Evolutionary conservation across 805 yeast species (phyloP), one percentile per base, ranked within the genome.

Genomic region (Saturnispora bothae): DNA sequence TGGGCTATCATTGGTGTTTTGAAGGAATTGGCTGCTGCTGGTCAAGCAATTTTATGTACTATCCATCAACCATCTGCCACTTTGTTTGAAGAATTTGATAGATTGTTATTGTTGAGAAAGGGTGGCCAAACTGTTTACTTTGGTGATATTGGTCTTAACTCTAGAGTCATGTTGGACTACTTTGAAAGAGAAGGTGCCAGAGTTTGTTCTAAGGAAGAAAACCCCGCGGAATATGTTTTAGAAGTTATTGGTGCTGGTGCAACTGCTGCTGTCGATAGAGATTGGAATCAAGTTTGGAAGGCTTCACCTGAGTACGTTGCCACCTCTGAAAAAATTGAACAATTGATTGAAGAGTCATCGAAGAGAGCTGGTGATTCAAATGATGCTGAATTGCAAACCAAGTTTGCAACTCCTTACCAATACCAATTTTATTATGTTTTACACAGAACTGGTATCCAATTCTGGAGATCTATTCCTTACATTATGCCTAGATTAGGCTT

Each of bases 201-300:
- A 39, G 65, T 68, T 38, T 82, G 92, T 64, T 67, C 63, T 28
- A 57, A 57, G 10, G 58, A 63, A 27, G 86, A 76, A 41, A 80
- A 80, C 46, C 85, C 86, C 26, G 88, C 86, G 28, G 88, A 79
- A 58, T 80, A 78, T 63, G 74, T 80, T 57, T 61, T 80, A 48
- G 76, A 77, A 44, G 76, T 73, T 43, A 78, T 82, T 56, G 94
- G 92, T 45, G 92, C 89, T 27, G 89, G 85, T 56, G 85, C 89
- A 3, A 79, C 84, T 23, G 80, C 86, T 3, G 51, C 61, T 38
- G 72, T 69, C 16, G 53, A 58, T 26, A 69, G 67, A 36, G 78
- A 82, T 54, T 82, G 83, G 78, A 61, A 65, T 53, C 72, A 74
- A 8, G 62, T 73, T 9, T 82, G 94, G 94, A 49, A 46, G 5